Evolutionary conservation across 306 rosid genomes (phyloP).

Genomic region (Acacia melanoxylon): DNA sequence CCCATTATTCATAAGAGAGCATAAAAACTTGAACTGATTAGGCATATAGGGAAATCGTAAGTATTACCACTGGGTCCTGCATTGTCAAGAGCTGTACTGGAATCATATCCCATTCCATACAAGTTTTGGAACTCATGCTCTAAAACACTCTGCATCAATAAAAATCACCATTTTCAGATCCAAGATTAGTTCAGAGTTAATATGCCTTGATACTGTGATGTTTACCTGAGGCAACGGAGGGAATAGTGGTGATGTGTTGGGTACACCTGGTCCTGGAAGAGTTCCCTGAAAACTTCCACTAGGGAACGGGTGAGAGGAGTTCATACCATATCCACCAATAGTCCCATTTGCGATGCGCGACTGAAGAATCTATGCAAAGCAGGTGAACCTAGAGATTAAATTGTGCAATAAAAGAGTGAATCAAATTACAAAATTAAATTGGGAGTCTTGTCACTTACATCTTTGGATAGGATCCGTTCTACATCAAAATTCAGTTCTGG

Average conservation of each 20-base stretch:
- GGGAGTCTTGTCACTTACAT: conserved; percentile 49
- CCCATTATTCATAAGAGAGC: conserved; percentile 12
- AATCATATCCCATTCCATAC: conserved; percentile 64
- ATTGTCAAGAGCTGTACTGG: conserved; percentile 46
- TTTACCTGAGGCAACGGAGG: conserved; percentile 67
- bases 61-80: conserved; percentile 63
- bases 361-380: conserved; percentile 48
- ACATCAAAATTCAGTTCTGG: conserved; percentile 70
- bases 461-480: conserved; percentile 69
- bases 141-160: conserved; percentile 45
- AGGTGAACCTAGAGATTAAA: conserved; percentile 11
- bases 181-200: neutral
- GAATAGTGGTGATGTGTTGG: conserved; percentile 46
- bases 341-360: conserved; percentile 44
- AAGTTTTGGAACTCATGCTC: conserved; percentile 66
- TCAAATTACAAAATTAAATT: neutral
- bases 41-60: neutral
- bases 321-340: conserved; percentile 48
- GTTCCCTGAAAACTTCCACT: conserved; percentile 51
- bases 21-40: neutral
- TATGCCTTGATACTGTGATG: neutral
- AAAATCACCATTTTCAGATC: conserved; percentile 8
- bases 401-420: neutral
- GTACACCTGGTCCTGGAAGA: conserved; percentile 38
- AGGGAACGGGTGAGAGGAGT: conserved; percentile 49